Evolutionary conservation across 2,329 filamentous ascomycete genomes (phyloP).

Genomic region (Macrophomina phaseolina): DNA sequence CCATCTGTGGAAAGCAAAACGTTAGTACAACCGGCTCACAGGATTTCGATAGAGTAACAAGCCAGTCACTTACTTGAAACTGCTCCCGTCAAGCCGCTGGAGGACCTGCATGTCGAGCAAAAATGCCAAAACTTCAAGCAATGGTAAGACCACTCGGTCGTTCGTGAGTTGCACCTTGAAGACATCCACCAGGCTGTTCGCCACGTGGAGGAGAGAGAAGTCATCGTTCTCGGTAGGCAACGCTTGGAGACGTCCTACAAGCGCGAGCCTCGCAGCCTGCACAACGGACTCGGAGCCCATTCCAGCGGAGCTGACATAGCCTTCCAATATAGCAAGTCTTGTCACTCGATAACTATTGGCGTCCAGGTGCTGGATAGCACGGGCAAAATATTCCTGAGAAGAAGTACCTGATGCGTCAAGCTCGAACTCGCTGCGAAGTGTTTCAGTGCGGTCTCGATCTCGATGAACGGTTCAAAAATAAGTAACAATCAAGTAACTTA

Average conservation of each 20-base stretch:
- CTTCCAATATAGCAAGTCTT: slow-evolving; percentile 62
- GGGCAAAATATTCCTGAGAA: slow-evolving; percentile 64
- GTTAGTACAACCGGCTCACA: neutral
- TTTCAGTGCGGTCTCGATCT: neutral
- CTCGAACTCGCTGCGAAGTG: slow-evolving; percentile 21
- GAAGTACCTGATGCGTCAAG: slow-evolving; percentile 53
- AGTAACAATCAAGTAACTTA: neutral
- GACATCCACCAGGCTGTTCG: slow-evolving; percentile 37
- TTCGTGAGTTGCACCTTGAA: slow-evolving; percentile 47
- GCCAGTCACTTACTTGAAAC: slow-evolving; percentile 60
- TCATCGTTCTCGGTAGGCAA: slow-evolving; percentile 32
- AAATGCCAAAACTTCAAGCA: slow-evolving; percentile 78
- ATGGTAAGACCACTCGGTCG: slow-evolving; percentile 75
- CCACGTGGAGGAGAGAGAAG: slow-evolving; percentile 37
- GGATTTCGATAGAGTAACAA: neutral
- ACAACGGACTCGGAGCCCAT: slow-evolving; percentile 79
- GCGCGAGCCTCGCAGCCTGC: slow-evolving; percentile 69
- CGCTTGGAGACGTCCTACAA: slow-evolving; percentile 54
- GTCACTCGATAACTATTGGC: slow-evolving; percentile 22
- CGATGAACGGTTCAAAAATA: neutral
- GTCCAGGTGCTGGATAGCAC: slow-evolving; percentile 49
- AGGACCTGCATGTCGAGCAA: slow-evolving; percentile 59
- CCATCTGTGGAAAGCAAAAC: slow-evolving; percentile 46
- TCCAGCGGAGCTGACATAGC: slow-evolving; percentile 74
- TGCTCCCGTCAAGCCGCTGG: slow-evolving; percentile 43